Evolutionary conservation across 352 stramenopile genomes (phyloP).

Genomic region (Thalassiosira hispida): DNA sequence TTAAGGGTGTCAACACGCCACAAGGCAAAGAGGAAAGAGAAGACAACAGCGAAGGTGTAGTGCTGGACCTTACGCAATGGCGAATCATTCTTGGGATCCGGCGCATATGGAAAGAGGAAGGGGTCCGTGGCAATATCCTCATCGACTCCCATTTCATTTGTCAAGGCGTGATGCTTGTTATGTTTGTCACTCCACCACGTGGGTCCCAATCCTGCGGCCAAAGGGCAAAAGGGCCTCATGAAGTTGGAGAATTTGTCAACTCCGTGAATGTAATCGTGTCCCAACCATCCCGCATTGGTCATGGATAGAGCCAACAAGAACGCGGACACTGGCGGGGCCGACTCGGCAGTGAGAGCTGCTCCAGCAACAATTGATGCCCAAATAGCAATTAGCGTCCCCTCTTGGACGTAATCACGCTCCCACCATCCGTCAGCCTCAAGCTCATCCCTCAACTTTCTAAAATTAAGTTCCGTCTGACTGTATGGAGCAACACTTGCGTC

Average conservation of each 20-base stretch:
- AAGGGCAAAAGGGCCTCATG: constrained; percentile 69
- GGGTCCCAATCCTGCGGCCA: constrained; percentile 75
- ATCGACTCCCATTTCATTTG: constrained; percentile 86
- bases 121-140: constrained; percentile 85
- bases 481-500: constrained; percentile 62
- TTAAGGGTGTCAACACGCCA: constrained; percentile 79
- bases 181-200: constrained; percentile 89
- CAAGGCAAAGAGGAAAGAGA: constrained; percentile 80
- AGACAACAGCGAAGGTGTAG: constrained; percentile 74
- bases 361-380: constrained; percentile 65
- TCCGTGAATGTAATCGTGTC: constrained; percentile 86
- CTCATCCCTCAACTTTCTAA: constrained; percentile 78
- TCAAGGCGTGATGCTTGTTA: constrained; percentile 88
- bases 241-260: constrained; percentile 73
- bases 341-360: constrained; percentile 53
- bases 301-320: constrained; percentile 77
- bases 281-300: constrained; percentile 84
- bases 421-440: constrained; percentile 83
- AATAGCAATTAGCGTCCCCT: constrained; percentile 74
- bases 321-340: constrained; percentile 48
- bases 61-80: constrained; percentile 82
- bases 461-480: constrained; percentile 75
- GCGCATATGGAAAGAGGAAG: constrained; percentile 77
- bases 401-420: constrained; percentile 78
- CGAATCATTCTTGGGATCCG: constrained; percentile 75